Conservation (phyloP, 495 filamentous ascomycete genomes). For the Opeltia flavorubescens region DNA sequence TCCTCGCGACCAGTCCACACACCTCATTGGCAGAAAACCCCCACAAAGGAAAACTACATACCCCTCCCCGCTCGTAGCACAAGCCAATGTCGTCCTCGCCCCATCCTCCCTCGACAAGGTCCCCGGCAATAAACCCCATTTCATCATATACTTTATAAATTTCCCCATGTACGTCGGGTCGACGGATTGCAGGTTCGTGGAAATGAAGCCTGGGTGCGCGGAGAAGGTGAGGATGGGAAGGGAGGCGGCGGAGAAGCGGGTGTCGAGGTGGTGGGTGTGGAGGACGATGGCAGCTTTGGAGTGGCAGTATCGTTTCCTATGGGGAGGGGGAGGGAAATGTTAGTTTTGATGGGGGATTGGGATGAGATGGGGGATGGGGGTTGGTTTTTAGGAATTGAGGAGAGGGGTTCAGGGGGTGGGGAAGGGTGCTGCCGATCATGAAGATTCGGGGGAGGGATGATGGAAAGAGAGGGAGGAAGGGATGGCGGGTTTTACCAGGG, state of each 20-base stretch:
- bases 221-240: constrained; percentile 7
- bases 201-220: constrained; percentile 8
- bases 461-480: constrained; percentile 1
- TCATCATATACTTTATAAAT: background rate
- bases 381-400: too few species aligned
- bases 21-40: too few species aligned
- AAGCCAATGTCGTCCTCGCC: constrained; percentile 7
- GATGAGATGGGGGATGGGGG: too few species aligned
- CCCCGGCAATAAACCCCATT: constrained; percentile 1
- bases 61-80: constrained; percentile 1
- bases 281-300: constrained; percentile 8
- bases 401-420: too few species aligned
- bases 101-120: background rate
- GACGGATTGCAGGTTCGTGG: constrained; percentile 8
- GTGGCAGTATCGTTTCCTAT: constrained; percentile 13
- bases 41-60: too few species aligned
- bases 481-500: constrained; percentile 6
- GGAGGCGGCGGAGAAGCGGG: background rate
- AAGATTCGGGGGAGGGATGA: background rate
- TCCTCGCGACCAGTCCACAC: too few species aligned
- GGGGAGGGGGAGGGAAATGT: background rate
- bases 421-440: background rate
- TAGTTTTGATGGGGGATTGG: too few species aligned
- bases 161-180: constrained; percentile 2
- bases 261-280: constrained; percentile 4